Conservation (phyloP, 2,329 filamentous ascomycete species). For the Calonectria henricotiae region DNA sequence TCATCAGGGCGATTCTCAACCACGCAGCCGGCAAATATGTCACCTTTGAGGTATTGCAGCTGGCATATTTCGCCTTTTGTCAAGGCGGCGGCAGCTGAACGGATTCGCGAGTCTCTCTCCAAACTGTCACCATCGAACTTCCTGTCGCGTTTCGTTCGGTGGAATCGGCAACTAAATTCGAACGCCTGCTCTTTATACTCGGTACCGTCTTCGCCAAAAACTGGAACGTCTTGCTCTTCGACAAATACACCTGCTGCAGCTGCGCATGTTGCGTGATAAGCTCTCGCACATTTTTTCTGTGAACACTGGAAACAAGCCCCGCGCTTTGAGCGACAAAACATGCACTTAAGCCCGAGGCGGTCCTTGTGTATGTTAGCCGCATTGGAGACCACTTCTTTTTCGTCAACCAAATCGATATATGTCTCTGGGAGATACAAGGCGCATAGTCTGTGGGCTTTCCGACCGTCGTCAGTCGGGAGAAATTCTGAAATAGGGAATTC, state of each 20-base stretch:
- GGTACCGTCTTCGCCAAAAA: conserved; percentile 90
- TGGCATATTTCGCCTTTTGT: conserved; percentile 86
- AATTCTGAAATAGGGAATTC: conserved; percentile 86
- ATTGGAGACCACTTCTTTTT: conserved; percentile 82
- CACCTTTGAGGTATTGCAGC: conserved; percentile 85
- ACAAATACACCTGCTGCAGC: conserved; percentile 93
- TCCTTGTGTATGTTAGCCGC: conserved; percentile 88
- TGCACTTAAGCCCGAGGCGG: conserved; percentile 91
- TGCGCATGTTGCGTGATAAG: conserved; percentile 96
- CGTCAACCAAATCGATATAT: conserved; percentile 82
- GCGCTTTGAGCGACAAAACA: conserved; percentile 93
- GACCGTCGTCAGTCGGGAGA: conserved; percentile 89
- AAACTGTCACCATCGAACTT: conserved; percentile 79
- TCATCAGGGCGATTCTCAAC: conserved; percentile 87
- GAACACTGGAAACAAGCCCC: conserved; percentile 99
- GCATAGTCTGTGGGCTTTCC: conserved; percentile 90
- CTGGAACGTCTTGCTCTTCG: conserved; percentile 87
- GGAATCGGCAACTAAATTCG: conserved; percentile 95
- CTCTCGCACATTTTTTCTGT: conserved; percentile 91
- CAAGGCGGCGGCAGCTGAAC: conserved; percentile 78
- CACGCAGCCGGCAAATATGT: conserved; percentile 93
- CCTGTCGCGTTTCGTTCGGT: conserved; percentile 89
- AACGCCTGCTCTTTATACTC: conserved; percentile 95
- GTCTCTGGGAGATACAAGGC: conserved; percentile 95
- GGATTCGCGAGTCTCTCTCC: conserved; percentile 80